Conservation (phyloP, 768 basidiomycete species). For the Pulveroboletus sp. region DNA sequence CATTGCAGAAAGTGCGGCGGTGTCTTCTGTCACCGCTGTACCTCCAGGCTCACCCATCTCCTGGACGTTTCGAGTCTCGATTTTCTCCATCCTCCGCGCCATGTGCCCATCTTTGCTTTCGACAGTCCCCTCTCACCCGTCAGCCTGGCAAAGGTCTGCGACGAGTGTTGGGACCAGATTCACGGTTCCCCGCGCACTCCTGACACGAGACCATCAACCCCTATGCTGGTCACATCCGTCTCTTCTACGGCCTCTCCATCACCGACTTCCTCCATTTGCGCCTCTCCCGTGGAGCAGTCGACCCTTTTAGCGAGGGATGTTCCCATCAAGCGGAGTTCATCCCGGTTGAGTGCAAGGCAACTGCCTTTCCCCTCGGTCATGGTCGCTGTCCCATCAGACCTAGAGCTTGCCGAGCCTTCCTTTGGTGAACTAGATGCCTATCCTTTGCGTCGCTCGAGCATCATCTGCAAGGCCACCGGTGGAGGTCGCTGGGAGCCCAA, state of each 20-base stretch:
- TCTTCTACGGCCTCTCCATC: constrained; percentile 30
- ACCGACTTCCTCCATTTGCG: constrained; percentile 33
- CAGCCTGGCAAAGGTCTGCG: constrained; percentile 59
- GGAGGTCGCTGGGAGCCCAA: constrained; percentile 80
- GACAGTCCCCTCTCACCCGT: constrained; percentile 60
- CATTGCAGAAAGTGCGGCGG: constrained; percentile 86
- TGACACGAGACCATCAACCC: constrained; percentile 32
- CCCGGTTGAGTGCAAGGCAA: constrained; percentile 25
- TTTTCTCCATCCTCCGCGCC: constrained; percentile 69
- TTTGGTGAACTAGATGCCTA: constrained; percentile 72
- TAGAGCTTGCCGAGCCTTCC: constrained; percentile 39
- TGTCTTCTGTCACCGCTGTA: constrained; percentile 64
- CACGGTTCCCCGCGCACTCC: constrained; percentile 50
- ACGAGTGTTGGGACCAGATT: constrained; percentile 73
- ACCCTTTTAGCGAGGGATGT: constrained; percentile 14
- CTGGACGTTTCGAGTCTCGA: constrained; percentile 68
- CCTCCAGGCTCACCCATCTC: constrained; percentile 53
- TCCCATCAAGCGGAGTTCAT: constrained; percentile 25
- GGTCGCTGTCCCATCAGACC: constrained; percentile 19
- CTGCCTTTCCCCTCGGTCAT: constrained; percentile 24
- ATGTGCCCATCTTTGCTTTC: constrained; percentile 53
- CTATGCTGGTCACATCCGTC: constrained; percentile 34
- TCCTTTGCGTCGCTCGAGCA: constrained; percentile 60
- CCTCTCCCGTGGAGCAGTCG: constrained; percentile 29
- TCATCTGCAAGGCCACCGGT: constrained; percentile 73